These are phyloP conservation scores for Sonneratia alba DNA, from an alignment of 345 rosid species.

Conservation along the genomic window DNA sequence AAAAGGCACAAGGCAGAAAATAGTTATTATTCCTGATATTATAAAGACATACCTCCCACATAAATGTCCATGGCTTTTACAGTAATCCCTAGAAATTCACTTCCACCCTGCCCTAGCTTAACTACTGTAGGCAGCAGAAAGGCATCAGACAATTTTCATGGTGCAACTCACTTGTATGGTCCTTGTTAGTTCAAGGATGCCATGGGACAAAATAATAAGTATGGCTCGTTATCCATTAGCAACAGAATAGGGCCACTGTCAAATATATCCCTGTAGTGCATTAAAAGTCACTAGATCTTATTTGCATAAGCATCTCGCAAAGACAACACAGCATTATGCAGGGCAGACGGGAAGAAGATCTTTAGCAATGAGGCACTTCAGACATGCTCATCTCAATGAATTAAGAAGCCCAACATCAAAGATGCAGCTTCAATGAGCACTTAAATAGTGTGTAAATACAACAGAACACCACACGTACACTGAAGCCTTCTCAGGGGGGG, in stretches of 20 bases:
- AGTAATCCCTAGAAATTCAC: neutral
- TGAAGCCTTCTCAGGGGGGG: slow-evolving; percentile 78
- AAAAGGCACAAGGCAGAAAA: neutral
- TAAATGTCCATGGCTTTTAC: neutral
- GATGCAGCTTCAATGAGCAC: neutral
- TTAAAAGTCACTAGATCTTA: neutral
- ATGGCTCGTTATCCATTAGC: no score
- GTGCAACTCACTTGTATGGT: neutral
- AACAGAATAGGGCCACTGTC: neutral
- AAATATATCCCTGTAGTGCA: neutral
- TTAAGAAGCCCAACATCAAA: neutral
- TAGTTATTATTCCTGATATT: neutral
- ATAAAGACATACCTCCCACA: neutral
- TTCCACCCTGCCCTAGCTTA: neutral
- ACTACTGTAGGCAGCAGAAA: neutral
- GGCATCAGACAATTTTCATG: neutral
- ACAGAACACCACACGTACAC: slow-evolving; percentile 32
- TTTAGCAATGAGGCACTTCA: neutral
- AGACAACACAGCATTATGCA: neutral
- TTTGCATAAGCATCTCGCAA: neutral
- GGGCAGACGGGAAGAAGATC: neutral
- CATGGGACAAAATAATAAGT: neutral
- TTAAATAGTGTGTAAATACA: neutral
- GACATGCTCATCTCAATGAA: neutral
- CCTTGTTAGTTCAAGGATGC: neutral